Conservation (phyloP, 23 red algal genomes). For the Pyropia yezoensis region DNA sequence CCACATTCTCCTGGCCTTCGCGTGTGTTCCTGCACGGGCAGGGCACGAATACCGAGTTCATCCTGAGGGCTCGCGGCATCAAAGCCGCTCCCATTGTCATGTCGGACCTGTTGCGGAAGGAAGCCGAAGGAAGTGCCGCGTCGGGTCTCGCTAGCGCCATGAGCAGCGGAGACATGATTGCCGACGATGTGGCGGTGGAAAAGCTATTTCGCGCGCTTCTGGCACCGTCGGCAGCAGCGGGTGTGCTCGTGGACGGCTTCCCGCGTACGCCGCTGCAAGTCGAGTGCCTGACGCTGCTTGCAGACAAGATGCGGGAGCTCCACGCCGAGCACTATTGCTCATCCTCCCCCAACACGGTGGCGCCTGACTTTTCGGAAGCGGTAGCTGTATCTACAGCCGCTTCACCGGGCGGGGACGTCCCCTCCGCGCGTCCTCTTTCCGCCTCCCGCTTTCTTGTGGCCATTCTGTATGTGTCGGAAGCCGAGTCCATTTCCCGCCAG, state of each 20-base stretch:
- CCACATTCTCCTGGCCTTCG: no score
- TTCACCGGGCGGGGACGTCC: no score
- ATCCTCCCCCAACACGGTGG: no score
- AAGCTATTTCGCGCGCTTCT: not conserved
- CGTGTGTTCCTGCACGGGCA: no score
- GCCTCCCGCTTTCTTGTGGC: not conserved
- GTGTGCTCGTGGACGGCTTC: constrained; percentile 2
- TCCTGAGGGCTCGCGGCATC: not conserved
- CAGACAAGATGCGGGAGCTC: constrained; percentile 4
- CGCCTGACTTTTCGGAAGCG: no score
- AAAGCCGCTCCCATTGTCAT: not conserved
- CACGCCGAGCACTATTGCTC: not conserved
- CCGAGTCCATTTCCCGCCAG: not conserved
- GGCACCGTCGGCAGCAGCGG: not conserved
- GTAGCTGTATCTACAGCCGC: no score
- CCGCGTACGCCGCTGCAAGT: not conserved
- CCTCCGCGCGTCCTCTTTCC: not conserved
- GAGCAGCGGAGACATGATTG: not conserved
- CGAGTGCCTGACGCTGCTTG: not conserved
- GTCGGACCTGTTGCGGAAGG: not conserved
- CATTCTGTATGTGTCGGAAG: constrained; percentile 1
- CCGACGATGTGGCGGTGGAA: not conserved
- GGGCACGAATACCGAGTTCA: not conserved
- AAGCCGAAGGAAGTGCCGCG: not conserved
- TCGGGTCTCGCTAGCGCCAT: not conserved